phyloP scores from a whole-genome alignment of 1,284 basidiomycete species.

The Moniliophthora roreri region DNA sequence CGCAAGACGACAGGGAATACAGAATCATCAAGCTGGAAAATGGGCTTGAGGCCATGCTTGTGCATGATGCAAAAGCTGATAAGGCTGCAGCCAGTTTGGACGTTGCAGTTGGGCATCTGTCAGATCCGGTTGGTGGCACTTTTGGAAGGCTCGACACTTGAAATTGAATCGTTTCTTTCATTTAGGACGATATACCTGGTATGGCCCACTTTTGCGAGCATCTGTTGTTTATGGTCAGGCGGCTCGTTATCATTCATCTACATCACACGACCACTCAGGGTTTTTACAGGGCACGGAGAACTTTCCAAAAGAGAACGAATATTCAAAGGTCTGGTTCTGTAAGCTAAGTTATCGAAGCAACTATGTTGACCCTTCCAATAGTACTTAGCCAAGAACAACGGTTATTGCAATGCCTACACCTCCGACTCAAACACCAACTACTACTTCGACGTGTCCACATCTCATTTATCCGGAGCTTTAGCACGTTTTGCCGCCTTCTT shows the following conservation, averaged over 20 bases:
- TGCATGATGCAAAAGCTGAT: conserved; percentile 88
- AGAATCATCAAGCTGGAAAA: conserved; percentile 85
- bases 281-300: conserved; percentile 66
- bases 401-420: conserved; percentile 93
- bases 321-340: conserved; percentile 66
- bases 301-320: conserved; percentile 92
- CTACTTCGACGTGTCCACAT: conserved; percentile 88
- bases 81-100: conserved; percentile 95
- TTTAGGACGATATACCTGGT: conserved; percentile 82
- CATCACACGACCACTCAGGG: neutral
- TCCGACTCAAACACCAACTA: conserved; percentile 94
- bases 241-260: neutral
- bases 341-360: conserved; percentile 4
- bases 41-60: conserved; percentile 83
- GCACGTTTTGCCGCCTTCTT: conserved; percentile 95
- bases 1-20: conserved; percentile 78
- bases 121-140: conserved; percentile 76
- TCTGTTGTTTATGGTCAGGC: conserved; percentile 86
- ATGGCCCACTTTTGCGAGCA: conserved; percentile 96
- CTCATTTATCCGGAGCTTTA: conserved; percentile 83
- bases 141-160: no score
- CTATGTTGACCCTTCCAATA: conserved; percentile 26
- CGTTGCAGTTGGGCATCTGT: conserved; percentile 93
- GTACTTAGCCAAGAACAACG: conserved; percentile 91
- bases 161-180: no score